Conservation (phyloP, 768 basidiomycete species). For the Xerocomellus intermedius region DNA sequence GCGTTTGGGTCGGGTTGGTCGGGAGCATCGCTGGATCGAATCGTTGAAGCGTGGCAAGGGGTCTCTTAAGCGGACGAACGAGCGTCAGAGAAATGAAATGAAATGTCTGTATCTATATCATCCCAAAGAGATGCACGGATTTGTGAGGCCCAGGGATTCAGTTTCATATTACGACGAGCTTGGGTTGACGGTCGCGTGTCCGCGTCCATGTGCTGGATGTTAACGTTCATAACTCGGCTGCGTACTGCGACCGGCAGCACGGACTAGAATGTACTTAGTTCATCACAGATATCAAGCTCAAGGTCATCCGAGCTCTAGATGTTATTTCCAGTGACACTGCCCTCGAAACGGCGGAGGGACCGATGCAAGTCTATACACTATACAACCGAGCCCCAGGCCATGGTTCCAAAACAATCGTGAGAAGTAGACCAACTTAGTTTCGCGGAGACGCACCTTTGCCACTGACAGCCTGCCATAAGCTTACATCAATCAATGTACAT, state of each 20-base stretch:
- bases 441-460: no score
- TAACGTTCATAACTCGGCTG: no score
- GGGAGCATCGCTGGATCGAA: slow-evolving; percentile 63
- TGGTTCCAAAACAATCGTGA: no score
- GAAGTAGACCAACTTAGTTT: no score
- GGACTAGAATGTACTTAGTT: no score
- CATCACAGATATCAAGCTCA: not conserved
- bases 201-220: no score
- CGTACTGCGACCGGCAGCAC: no score
- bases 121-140: not conserved
- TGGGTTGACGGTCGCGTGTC: no score
- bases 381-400: no score
- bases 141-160: not conserved
- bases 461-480: no score
- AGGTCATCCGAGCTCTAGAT: not conserved
- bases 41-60: slow-evolving; percentile 55
- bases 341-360: not conserved
- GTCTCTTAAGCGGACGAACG: slow-evolving; percentile 3
- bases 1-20: slow-evolving; percentile 72
- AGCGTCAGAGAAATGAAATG: not conserved
- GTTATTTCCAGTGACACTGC: no score
- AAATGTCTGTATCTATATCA: not conserved
- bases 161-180: not conserved
- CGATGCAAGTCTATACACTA: not conserved
- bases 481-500: no score